A percentile compares a stretch with the other conserved stretches of the same genome.
phyloP scores from a whole-genome alignment of 2,329 filamentous ascomycete genomes.

The Ilyonectria robusta region DNA sequence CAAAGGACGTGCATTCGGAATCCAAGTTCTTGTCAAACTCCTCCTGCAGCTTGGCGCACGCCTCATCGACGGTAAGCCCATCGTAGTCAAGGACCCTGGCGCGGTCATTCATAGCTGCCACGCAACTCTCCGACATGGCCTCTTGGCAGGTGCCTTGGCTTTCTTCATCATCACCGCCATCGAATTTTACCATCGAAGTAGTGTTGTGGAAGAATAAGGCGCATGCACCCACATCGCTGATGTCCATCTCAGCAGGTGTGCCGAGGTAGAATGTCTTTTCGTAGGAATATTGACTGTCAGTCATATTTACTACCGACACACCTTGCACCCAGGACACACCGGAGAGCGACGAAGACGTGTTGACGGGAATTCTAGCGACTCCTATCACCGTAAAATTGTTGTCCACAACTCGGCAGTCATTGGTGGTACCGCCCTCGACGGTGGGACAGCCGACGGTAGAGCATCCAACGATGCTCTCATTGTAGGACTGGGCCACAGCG shows the following conservation, averaged over 20 bases:
- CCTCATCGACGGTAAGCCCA: background rate
- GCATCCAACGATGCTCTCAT: background rate
- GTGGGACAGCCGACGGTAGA: background rate
- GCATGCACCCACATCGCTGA: background rate
- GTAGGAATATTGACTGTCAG: background rate
- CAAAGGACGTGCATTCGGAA: background rate
- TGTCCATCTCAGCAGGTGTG: background rate
- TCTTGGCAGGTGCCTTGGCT: slow-evolving; percentile 1
- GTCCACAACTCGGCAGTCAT: background rate
- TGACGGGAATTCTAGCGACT: background rate
- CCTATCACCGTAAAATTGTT: background rate
- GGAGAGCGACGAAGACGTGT: background rate
- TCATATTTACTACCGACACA: background rate
- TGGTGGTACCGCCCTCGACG: background rate
- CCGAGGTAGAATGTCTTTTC: slow-evolving; percentile 1
- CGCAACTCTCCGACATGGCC: background rate
- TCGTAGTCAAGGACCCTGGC: background rate
- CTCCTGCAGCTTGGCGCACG: background rate
- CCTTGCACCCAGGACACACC: slow-evolving; percentile 1
- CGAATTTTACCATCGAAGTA: background rate
- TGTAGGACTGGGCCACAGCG: background rate
- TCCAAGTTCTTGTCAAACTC: background rate
- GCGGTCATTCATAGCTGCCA: background rate
- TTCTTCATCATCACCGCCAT: background rate
- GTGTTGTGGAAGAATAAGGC: background rate